phyloP scores from a whole-genome alignment of 768 basidiomycete species.

The Galerina sulciceps region DNA sequence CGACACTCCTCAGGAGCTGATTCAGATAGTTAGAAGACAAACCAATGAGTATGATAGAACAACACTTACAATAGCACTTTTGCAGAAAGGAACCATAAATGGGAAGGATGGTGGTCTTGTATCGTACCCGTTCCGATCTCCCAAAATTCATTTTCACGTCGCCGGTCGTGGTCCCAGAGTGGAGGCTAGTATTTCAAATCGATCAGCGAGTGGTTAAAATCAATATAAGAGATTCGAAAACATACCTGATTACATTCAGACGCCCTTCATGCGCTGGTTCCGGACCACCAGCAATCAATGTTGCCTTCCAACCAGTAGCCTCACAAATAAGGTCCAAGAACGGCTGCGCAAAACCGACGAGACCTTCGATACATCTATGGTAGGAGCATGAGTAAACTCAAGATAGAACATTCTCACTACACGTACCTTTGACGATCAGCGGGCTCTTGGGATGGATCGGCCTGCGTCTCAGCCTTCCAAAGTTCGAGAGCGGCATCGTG shows the following conservation, averaged over 20 bases:
- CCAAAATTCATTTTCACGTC: slow-evolving; percentile 21
- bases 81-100: slow-evolving; percentile 3
- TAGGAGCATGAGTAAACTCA: neutral
- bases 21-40: too few species aligned
- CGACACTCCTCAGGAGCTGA: too few species aligned
- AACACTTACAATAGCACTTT: slow-evolving; percentile 8
- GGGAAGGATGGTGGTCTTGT: slow-evolving; percentile 11
- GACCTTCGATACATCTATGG: neutral
- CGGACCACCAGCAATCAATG: slow-evolving; percentile 10
- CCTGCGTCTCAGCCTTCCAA: neutral
- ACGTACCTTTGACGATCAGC: slow-evolving; percentile 15
- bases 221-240: neutral
- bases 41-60: too few species aligned
- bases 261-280: slow-evolving; percentile 8
- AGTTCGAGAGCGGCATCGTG: slow-evolving; percentile 1
- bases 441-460: slow-evolving; percentile 1
- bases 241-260: slow-evolving; percentile 6
- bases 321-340: slow-evolving; percentile 9
- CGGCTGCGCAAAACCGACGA: neutral
- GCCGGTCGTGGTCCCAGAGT: slow-evolving; percentile 15
- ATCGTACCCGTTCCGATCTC: neutral
- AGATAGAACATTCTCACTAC: neutral
- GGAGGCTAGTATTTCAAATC: slow-evolving; percentile 3
- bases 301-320: slow-evolving; percentile 11
- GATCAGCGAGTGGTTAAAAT: neutral